Evolutionary conservation across 2,329 filamentous ascomycete species (phyloP).

Genomic region (Stemphylium beticola): DNA sequence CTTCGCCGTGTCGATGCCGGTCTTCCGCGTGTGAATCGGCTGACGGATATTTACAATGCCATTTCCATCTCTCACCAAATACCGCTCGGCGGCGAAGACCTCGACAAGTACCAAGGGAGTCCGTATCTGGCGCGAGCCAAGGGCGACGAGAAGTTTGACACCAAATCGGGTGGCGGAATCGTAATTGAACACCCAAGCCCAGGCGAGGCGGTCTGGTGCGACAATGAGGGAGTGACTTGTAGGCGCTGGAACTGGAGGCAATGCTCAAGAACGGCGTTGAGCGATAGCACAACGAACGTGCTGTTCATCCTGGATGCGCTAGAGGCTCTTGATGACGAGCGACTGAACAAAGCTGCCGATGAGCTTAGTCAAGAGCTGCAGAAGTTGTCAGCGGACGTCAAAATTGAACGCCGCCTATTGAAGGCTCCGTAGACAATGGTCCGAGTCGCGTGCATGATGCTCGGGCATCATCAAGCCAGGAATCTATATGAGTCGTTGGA

Average conservation of each 20-base stretch:
- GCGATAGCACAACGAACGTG: conserved; percentile 44
- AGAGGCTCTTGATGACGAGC: conserved; percentile 20
- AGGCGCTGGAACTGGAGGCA: conserved; percentile 52
- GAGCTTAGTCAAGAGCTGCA: conserved; percentile 31
- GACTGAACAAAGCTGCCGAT: conserved; percentile 32
- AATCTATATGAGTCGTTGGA: too few relatives aligned
- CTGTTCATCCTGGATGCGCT: conserved; percentile 47
- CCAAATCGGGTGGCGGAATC: conserved; percentile 35
- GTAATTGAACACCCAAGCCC: conserved; percentile 26
- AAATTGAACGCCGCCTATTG: not conserved
- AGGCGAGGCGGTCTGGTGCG: conserved; percentile 52
- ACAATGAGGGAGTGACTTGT: conserved; percentile 48
- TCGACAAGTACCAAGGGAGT: conserved; percentile 47
- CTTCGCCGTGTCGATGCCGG: conserved; percentile 43
- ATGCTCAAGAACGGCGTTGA: conserved; percentile 45
- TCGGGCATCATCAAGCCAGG: too few relatives aligned
- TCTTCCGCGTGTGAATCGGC: conserved; percentile 47
- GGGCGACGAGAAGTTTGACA: conserved; percentile 47
- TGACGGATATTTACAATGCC: conserved; percentile 52
- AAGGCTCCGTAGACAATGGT: not conserved
- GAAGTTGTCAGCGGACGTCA: conserved; percentile 21
- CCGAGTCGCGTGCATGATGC: not conserved
- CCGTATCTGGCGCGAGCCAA: conserved; percentile 41
- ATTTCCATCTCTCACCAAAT: conserved; percentile 50
- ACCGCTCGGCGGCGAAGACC: conserved; percentile 49